Evolutionary conservation across 805 yeast genomes (phyloP).

Genomic region (Pichia scutulata): DNA sequence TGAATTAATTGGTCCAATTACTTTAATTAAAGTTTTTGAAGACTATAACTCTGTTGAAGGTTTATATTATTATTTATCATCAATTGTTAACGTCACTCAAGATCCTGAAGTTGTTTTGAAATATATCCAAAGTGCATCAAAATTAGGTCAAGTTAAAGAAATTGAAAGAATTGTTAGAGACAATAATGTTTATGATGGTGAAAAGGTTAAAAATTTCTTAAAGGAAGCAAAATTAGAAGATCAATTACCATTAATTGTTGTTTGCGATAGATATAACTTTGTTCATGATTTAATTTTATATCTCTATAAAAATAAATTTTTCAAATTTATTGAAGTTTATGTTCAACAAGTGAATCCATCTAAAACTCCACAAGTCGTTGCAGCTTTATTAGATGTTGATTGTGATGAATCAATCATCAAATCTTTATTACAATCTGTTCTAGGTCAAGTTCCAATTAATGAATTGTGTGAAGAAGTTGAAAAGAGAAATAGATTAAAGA

Average conservation of each 20-base stretch:
- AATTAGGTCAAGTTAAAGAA: conserved; percentile 82
- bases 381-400: conserved; percentile 93
- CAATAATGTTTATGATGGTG: conserved; percentile 91
- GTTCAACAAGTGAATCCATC: conserved; percentile 97
- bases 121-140: conserved; percentile 91
- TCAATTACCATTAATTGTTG: conserved; percentile 92
- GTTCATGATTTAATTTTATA: conserved; percentile 91
- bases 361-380: conserved; percentile 93
- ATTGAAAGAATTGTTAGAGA: conserved; percentile 94
- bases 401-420: conserved; percentile 89
- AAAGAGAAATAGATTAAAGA: conserved; percentile 88
- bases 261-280: conserved; percentile 85
- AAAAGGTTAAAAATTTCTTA: conserved; percentile 93
- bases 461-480: conserved; percentile 91
- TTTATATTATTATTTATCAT: conserved; percentile 84
- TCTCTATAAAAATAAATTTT: conserved; percentile 90
- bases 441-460: conserved; percentile 90
- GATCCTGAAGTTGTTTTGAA: conserved; percentile 94
- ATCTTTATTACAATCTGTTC: conserved; percentile 69
- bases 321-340: conserved; percentile 94
- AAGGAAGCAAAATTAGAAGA: conserved; percentile 91
- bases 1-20: conserved; percentile 81
- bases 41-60: conserved; percentile 92
- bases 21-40: conserved; percentile 85
- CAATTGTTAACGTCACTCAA: conserved; percentile 87